Percentiles rank a stretch among this genome's conserved stretches.
phyloP scores from a whole-genome alignment of 768 basidiomycete genomes.

The Boletus rubropictus region DNA sequence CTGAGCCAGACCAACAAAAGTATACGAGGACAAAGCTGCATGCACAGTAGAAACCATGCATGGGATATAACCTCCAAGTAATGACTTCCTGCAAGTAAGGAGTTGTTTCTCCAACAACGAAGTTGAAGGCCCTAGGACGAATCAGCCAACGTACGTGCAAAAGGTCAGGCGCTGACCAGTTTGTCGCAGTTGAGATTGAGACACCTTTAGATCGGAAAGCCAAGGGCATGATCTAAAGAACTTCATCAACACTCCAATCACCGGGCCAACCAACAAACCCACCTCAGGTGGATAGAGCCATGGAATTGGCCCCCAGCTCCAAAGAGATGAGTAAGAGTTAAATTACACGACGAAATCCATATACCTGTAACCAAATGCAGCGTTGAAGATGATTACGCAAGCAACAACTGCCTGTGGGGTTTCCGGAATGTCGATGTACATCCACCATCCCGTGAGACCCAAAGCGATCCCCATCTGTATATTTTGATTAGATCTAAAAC shows the following conservation, averaged over 20 bases:
- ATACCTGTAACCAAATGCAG: constrained; percentile 87
- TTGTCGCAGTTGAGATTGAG: constrained; percentile 87
- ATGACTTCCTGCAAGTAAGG: constrained; percentile 84
- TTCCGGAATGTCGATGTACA: constrained; percentile 80
- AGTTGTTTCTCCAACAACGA: constrained; percentile 81
- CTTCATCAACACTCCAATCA: constrained; percentile 1
- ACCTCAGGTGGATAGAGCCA: constrained; percentile 90
- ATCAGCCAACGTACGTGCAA: constrained; percentile 8
- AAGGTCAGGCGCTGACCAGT: constrained; percentile 36
- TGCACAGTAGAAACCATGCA: constrained; percentile 91
- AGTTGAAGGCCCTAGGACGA: constrained; percentile 65
- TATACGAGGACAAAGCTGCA: constrained; percentile 84
- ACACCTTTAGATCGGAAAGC: constrained; percentile 93
- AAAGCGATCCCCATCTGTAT: constrained; percentile 76
- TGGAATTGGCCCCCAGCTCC: constrained; percentile 78
- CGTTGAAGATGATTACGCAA: constrained; percentile 90
- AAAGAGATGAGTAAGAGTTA: background rate
- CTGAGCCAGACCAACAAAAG: constrained; percentile 51
- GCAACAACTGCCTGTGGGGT: constrained; percentile 85
- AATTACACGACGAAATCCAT: constrained; percentile 5
- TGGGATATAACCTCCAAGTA: constrained; percentile 87
- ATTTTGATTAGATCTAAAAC: constrained; percentile 1
- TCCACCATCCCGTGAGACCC: constrained; percentile 84
- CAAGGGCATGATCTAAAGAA: constrained; percentile 78
- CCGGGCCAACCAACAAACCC: constrained; percentile 2